Base-by-base conservation (phyloP, 2,329 filamentous ascomycete species). In the Colletotrichum sp. region DNA sequence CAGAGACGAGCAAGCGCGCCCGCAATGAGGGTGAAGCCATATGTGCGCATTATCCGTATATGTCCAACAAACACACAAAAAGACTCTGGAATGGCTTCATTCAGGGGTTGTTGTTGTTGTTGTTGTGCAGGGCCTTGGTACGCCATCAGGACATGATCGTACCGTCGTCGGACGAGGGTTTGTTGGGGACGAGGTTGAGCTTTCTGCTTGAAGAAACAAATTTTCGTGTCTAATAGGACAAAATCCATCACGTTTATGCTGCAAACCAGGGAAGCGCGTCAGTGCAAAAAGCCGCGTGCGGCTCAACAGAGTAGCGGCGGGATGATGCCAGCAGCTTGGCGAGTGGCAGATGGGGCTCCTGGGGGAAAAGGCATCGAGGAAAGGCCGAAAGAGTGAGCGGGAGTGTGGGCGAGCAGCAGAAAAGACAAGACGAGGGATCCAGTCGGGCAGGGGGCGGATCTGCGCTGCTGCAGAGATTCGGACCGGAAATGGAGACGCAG, bases 371-470 rank as follows among this genome's bases (percentile, higher is more conserved):
- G 61, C 48, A 71, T 60, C 72, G 68, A 75, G 39, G 72, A 75
- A 71, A 55, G 68, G 36, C 72, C 68, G 72, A 75, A 55, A n/a
- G 13, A 75, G 68, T 15, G 48, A 75, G 72, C 72, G 72, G 68
- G n/a, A 56, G 30, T 75, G 36, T 34, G 67, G 48, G 68, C 72
- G 72, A 66, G 8, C 22, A 32, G 43, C 43, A 62, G 48, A 25
- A 25, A 60, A 25, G 12, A 34, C 12, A 55, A 8, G 25, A 25
- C 13, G 39, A 30, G 15, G 62, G 30, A 56, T 16, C 32, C 22
- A 52, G 56, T 22, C 8, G 65, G 27, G 30, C 27, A 22, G 27
- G 30, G 27, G 43, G 52, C 36, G 18, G 25, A 73, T 22, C 10
- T 69, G 64, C 30, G 28, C 43, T 52, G 43, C n/a, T 52, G 43